Evolutionary conservation across 2,329 filamentous ascomycete genomes (phyloP).

Genomic region (Lecanosticta acicola): DNA sequence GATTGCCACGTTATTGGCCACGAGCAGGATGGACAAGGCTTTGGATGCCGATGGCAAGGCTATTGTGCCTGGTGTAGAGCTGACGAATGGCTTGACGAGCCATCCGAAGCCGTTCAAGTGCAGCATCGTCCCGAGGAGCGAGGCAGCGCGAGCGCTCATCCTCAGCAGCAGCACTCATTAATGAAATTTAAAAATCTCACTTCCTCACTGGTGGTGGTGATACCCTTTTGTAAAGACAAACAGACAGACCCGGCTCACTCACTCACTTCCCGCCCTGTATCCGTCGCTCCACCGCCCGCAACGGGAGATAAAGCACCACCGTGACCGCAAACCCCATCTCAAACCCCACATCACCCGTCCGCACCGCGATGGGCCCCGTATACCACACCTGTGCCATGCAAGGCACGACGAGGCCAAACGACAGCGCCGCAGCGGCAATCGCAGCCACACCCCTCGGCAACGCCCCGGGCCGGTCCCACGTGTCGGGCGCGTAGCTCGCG

Average conservation of each 20-base stretch:
- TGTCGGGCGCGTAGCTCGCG: constrained; percentile 36
- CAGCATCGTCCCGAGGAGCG: constrained; percentile 7
- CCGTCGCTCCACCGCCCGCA: constrained; percentile 37
- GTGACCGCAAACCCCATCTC: constrained; percentile 55
- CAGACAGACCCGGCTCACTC: too few species aligned
- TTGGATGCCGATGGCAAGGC: constrained; percentile 7
- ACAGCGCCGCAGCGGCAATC: constrained; percentile 17
- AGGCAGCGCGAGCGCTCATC: constrained; percentile 5
- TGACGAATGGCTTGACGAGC: constrained; percentile 12
- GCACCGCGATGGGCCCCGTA: constrained; percentile 30
- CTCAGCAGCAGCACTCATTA: too few species aligned
- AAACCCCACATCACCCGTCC: constrained; percentile 60
- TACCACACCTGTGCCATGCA: constrained; percentile 28
- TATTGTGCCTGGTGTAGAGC: constrained; percentile 8
- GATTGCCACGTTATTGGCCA: constrained; percentile 8
- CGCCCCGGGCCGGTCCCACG: constrained; percentile 35
- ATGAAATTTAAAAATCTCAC: too few species aligned
- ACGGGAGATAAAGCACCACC: constrained; percentile 41
- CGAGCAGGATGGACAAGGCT: constrained; percentile 8
- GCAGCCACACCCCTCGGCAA: constrained; percentile 41
- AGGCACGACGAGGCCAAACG: constrained; percentile 23
- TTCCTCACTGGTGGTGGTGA: too few species aligned
- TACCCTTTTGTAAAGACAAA: too few species aligned
- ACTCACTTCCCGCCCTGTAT: constrained; percentile 17
- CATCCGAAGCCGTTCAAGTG: constrained; percentile 13